phyloP scores from a whole-genome alignment of 768 basidiomycete genomes.

The Fomitopsis serialis region DNA sequence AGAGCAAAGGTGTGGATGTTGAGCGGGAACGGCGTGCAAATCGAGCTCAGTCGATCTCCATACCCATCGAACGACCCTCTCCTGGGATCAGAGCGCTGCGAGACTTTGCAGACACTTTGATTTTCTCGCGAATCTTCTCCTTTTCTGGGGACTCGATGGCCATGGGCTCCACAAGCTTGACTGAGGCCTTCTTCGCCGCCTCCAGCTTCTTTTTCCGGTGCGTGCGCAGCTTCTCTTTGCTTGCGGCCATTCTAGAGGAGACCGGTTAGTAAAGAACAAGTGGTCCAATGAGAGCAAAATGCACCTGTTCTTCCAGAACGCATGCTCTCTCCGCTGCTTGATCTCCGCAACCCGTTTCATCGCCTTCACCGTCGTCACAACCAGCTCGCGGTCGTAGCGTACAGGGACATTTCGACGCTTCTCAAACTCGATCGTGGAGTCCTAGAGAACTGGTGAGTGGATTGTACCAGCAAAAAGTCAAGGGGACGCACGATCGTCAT shows the following conservation, averaged over 20 bases:
- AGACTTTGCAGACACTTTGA: slow-evolving; percentile 61
- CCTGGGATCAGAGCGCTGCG: slow-evolving; percentile 75
- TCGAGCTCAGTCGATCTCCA: slow-evolving; percentile 70
- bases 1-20: not conserved
- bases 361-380: slow-evolving; percentile 90
- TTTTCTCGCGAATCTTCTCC: slow-evolving; percentile 65
- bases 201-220: slow-evolving; percentile 66
- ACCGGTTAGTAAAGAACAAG: not conserved
- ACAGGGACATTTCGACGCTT: slow-evolving; percentile 97
- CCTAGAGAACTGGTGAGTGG: slow-evolving; percentile 40
- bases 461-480: not conserved
- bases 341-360: slow-evolving; percentile 96
- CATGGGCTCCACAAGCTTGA: slow-evolving; percentile 66
- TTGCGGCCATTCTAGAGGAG: slow-evolving; percentile 69
- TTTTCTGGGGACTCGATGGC: slow-evolving; percentile 35
- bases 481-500: slow-evolving; percentile 84
- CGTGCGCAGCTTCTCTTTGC: slow-evolving; percentile 70
- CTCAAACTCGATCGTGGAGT: slow-evolving; percentile 98
- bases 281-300: slow-evolving; percentile 9
- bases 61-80: slow-evolving; percentile 85
- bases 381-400: slow-evolving; percentile 90
- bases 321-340: slow-evolving; percentile 82
- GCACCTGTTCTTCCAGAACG: slow-evolving; percentile 93
- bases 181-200: slow-evolving; percentile 45
- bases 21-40: slow-evolving; percentile 1